Conservation (phyloP, 208 protist genomes). For the Wallacemonas rigidus region DNA sequence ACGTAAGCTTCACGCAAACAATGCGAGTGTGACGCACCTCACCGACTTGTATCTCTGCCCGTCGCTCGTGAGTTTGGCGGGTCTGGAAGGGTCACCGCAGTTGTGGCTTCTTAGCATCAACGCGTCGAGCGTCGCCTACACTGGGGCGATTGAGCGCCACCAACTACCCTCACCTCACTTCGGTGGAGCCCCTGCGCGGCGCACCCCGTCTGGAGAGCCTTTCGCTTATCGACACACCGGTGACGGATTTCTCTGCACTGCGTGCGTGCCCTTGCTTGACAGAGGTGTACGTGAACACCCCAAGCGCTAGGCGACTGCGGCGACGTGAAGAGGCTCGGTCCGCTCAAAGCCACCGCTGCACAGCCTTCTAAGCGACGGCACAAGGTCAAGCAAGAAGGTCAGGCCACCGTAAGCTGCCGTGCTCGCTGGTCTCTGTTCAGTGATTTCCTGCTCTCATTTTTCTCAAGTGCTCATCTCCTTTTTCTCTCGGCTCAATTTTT, state of each 20-base stretch:
- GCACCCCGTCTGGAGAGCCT: conserved; percentile 4
- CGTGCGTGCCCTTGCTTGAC: not conserved
- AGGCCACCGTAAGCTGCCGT: no score
- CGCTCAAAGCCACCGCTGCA: not conserved
- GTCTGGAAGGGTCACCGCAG: not conserved
- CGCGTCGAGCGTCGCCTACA: not conserved
- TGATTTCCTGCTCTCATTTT: not conserved
- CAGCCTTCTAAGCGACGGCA: not conserved
- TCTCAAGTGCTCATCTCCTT: not conserved
- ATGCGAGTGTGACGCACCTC: not conserved
- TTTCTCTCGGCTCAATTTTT: not conserved
- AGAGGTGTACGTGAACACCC: not conserved
- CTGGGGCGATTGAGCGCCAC: not conserved
- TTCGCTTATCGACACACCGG: not conserved
- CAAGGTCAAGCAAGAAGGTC: not conserved
- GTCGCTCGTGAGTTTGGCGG: not conserved
- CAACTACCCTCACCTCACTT: not conserved
- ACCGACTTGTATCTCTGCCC: not conserved
- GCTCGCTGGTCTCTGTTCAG: no score
- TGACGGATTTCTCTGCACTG: not conserved
- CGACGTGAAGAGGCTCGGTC: not conserved
- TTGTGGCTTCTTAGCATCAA: not conserved
- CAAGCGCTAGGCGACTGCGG: not conserved
- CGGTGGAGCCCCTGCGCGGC: conserved; percentile 8
- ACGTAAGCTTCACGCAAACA: not conserved